Evolutionary conservation across 306 rosid genomes (phyloP).

Genomic region (Luffa aegyptiaca): DNA sequence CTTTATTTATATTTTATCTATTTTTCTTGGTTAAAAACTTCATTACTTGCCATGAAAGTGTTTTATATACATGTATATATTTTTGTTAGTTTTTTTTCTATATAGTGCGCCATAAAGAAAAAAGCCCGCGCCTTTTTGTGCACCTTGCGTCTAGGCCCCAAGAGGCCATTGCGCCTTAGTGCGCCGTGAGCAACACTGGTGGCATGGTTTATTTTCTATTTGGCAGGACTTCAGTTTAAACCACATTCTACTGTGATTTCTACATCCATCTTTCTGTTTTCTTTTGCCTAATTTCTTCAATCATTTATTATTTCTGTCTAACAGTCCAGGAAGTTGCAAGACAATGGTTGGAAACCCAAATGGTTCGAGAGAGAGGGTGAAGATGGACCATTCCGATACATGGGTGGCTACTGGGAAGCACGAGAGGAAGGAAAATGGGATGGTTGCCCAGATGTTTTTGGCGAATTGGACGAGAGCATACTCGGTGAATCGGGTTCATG

Average conservation of each 20-base stretch:
- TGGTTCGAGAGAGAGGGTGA: constrained; percentile 72
- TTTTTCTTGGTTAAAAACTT: too few species aligned
- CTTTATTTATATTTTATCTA: too few species aligned
- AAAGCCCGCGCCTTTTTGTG: too few species aligned
- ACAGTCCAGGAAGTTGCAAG: constrained; percentile 95
- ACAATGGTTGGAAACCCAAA: constrained; percentile 86
- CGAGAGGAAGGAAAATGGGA: constrained; percentile 61
- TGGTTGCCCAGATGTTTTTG: constrained; percentile 76
- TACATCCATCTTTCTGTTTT: not conserved
- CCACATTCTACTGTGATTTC: not conserved
- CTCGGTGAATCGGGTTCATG: constrained; percentile 32
- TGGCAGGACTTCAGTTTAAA: not conserved
- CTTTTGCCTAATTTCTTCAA: not conserved
- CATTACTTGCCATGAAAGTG: too few species aligned
- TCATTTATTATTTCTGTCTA: not conserved
- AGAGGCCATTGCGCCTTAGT: too few species aligned
- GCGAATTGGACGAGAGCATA: constrained; percentile 45
- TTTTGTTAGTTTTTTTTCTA: too few species aligned
- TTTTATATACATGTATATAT: too few species aligned
- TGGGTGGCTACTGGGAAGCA: constrained; percentile 94
- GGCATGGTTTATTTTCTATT: not conserved
- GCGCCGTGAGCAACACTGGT: too few species aligned
- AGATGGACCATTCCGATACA: constrained; percentile 53
- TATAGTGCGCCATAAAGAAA: too few species aligned
- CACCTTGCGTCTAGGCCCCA: too few species aligned